Percentiles rank a stretch among this genome's conserved stretches.
phyloP scores from a whole-genome alignment of 768 basidiomycete species.

The Russula vinacea region DNA sequence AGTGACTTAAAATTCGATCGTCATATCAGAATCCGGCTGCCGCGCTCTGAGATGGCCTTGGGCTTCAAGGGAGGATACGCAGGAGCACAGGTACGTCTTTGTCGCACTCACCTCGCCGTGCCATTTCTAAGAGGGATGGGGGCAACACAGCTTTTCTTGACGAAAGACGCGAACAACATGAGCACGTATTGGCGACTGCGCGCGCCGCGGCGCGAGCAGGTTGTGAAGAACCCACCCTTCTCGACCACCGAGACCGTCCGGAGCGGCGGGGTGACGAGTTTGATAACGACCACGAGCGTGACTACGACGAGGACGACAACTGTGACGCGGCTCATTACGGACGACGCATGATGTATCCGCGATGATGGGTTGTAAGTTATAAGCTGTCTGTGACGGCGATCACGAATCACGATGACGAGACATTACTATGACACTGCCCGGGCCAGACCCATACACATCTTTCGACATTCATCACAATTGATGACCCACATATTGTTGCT shows the following conservation, averaged over 20 bases:
- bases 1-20: neutral
- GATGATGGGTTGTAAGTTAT: neutral
- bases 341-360: constrained; percentile 12
- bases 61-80: constrained; percentile 20
- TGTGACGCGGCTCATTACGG: constrained; percentile 25
- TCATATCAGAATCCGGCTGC: constrained; percentile 26
- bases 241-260: constrained; percentile 22
- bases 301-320: constrained; percentile 29
- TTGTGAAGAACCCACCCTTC: constrained; percentile 26
- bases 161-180: constrained; percentile 23
- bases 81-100: constrained; percentile 25
- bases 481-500: neutral
- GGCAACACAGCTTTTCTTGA: constrained; percentile 20
- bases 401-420: constrained; percentile 1
- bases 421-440: neutral
- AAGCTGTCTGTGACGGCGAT: neutral
- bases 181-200: constrained; percentile 28
- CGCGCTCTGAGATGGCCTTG: constrained; percentile 24
- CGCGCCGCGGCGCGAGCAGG: constrained; percentile 26
- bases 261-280: constrained; percentile 18
- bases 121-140: neutral
- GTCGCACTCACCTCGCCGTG: neutral
- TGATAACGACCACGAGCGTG: constrained; percentile 29
- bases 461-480: neutral
- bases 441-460: neutral